These are phyloP conservation scores for Erigeron philadelphicus DNA, from an alignment of 140 eudicot species.

Conservation along the genomic window DNA sequence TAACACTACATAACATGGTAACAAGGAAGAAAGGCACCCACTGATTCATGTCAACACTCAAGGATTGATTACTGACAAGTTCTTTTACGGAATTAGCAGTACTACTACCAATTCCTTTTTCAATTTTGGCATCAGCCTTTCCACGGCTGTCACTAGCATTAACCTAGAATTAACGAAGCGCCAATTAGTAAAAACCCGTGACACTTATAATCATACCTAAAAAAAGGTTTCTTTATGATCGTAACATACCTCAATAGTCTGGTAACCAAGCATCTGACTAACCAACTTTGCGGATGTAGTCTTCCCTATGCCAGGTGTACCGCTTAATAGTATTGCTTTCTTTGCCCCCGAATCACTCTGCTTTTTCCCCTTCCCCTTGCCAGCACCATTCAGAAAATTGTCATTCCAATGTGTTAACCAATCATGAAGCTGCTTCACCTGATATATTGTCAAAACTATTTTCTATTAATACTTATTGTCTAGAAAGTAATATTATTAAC, in stretches of 20 bases:
- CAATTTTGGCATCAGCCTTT: slow-evolving; percentile 80
- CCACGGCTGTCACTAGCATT: slow-evolving; percentile 99
- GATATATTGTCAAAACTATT: slow-evolving; percentile 20
- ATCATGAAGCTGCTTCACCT: slow-evolving; percentile 84
- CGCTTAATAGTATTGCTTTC: slow-evolving; percentile 75
- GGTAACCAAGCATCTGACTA: slow-evolving; percentile 85
- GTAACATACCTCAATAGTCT: slow-evolving; percentile 65
- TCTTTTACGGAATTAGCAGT: slow-evolving; percentile 87
- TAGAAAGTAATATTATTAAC: not conserved
- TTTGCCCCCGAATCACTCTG: slow-evolving; percentile 60
- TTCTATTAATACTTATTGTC: slow-evolving; percentile 3
- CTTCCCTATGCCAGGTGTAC: slow-evolving; percentile 96
- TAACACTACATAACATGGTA: not conserved
- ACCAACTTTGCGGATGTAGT: slow-evolving; percentile 91
- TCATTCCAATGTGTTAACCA: slow-evolving; percentile 77
- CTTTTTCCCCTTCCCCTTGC: slow-evolving; percentile 72
- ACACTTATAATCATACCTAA: slow-evolving; percentile 6
- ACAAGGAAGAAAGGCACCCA: slow-evolving; percentile 29
- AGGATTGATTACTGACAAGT: slow-evolving; percentile 71
- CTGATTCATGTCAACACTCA: slow-evolving; percentile 53
- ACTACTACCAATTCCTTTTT: slow-evolving; percentile 83
- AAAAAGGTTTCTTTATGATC: not conserved
- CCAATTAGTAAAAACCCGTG: not conserved
- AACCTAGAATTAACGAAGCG: slow-evolving; percentile 43
- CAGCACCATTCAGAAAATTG: slow-evolving; percentile 44